phyloP scores from a whole-genome alignment of 208 protist genomes.

The Trypanosoma cruzi region DNA sequence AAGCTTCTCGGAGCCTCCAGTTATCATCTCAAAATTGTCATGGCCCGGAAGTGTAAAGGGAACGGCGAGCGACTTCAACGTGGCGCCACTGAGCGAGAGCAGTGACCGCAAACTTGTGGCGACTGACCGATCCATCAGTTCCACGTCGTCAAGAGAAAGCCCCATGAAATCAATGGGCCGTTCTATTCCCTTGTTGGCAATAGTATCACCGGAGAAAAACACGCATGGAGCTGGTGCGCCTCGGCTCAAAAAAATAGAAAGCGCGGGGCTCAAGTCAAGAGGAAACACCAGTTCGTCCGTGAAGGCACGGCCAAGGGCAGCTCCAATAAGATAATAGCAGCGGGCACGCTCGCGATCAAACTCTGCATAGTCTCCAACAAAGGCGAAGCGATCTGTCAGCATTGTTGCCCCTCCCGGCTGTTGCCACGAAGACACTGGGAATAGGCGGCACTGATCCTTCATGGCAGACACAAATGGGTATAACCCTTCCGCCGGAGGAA shows the following conservation, averaged over 20 bases:
- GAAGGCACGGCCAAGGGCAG: constrained; percentile 80
- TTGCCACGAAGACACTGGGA: neutral
- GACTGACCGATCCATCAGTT: constrained; percentile 61
- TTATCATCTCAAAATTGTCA: constrained; percentile 63
- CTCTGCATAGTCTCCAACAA: constrained; percentile 45
- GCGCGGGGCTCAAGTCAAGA: constrained; percentile 61
- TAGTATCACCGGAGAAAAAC: constrained; percentile 21
- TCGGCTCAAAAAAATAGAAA: constrained; percentile 67
- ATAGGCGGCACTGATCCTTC: neutral
- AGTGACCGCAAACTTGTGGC: constrained; percentile 52
- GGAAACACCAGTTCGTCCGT: constrained; percentile 78
- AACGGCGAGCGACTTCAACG: constrained; percentile 57
- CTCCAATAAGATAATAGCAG: constrained; percentile 74
- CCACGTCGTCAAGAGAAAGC: constrained; percentile 50
- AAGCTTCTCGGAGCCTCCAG: constrained; percentile 40
- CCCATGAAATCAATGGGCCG: constrained; percentile 69
- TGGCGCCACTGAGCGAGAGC: constrained; percentile 34
- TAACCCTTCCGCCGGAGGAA: constrained; percentile 44
- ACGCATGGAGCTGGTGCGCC: constrained; percentile 44
- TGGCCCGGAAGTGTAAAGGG: constrained; percentile 86
- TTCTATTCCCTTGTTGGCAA: constrained; percentile 32
- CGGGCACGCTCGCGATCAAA: constrained; percentile 43
- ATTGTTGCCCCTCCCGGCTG: neutral
- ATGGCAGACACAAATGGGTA: constrained; percentile 28
- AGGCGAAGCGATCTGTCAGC: constrained; percentile 16